phyloP scores from a whole-genome alignment of 306 rosid genomes.

The Begonia loranthoides region DNA sequence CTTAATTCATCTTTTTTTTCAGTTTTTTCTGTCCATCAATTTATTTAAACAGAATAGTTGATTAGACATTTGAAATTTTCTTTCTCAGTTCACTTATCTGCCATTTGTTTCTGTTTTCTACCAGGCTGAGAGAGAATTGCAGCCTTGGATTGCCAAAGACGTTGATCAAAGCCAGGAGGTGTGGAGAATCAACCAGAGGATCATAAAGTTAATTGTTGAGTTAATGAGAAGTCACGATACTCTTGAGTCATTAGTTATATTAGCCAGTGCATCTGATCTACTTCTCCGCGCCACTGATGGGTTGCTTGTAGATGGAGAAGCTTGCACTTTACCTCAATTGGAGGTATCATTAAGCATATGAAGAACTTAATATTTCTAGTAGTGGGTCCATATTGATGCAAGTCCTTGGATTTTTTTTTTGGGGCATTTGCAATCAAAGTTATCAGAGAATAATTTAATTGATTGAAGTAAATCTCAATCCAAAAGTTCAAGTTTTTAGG shows the following conservation, averaged over 20 bases:
- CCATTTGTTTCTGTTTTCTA: conserved; percentile 24
- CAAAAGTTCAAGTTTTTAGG: no score
- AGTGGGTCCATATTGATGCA: no score
- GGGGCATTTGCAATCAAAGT: no score
- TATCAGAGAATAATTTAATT: no score
- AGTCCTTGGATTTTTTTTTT: no score
- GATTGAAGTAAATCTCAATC: no score
- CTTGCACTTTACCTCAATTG: conserved; percentile 88
- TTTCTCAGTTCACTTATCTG: not conserved
- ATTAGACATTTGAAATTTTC: not conserved
- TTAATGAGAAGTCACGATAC: conserved; percentile 86
- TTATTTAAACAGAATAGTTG: no score
- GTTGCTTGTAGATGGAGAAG: conserved; percentile 97
- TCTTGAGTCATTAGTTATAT: conserved; percentile 66
- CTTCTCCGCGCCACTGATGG: conserved; percentile 97
- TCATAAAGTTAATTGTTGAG: conserved; percentile 79
- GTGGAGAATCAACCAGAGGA: conserved; percentile 94
- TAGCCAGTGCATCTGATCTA: conserved; percentile 94
- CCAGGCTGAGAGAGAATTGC: conserved; percentile 89
- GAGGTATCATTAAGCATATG: conserved; percentile 42
- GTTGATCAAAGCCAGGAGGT: conserved; percentile 83
- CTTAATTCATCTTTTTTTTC: no score
- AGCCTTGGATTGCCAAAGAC: conserved; percentile 97
- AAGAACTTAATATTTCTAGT: no score
- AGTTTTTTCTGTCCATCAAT: not conserved